Percentiles rank a stretch among this genome's conserved stretches.
Conservation (phyloP, 192 early-diverging fungal species). For the Umbelopsis isabellina region DNA sequence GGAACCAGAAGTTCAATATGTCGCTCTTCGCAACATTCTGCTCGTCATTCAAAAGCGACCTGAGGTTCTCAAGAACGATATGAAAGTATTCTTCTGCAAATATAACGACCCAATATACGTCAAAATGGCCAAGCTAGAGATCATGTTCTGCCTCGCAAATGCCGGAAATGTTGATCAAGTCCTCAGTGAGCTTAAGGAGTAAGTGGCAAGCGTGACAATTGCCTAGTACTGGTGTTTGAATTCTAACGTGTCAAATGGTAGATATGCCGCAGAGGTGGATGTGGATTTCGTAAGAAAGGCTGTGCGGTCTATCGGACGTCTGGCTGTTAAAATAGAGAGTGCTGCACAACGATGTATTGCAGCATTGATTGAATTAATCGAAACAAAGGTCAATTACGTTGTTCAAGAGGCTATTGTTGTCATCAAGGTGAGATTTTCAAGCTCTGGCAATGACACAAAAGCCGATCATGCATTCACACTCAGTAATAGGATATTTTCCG, state of each 20-base stretch:
- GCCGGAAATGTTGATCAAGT: slow-evolving; percentile 87
- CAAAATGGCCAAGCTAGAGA: slow-evolving; percentile 96
- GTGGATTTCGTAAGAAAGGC: slow-evolving; percentile 97
- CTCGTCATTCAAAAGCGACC: slow-evolving; percentile 91
- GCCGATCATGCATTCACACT: background rate
- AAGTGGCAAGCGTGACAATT: slow-evolving; percentile 18
- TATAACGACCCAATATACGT: slow-evolving; percentile 99
- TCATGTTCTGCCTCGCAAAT: slow-evolving; percentile 86
- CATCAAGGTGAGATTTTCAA: slow-evolving; percentile 63
- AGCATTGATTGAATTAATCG: slow-evolving; percentile 86
- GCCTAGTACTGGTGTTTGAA: background rate
- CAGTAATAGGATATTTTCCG: slow-evolving; percentile 86
- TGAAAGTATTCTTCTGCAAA: slow-evolving; percentile 99
- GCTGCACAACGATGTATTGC: slow-evolving; percentile 88
- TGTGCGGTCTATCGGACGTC: slow-evolving; percentile 95
- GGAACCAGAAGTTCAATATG: slow-evolving; percentile 96
- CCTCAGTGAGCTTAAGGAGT: slow-evolving; percentile 89
- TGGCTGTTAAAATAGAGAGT: slow-evolving; percentile 93
- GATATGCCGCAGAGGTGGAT: slow-evolving; percentile 94
- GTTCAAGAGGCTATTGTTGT: slow-evolving; percentile 98
- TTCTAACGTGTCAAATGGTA: slow-evolving; percentile 21
- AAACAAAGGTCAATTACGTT: slow-evolving; percentile 98
- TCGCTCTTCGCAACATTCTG: slow-evolving; percentile 94
- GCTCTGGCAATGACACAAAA: too few species aligned
- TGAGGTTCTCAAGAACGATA: slow-evolving; percentile 87